A percentile compares a stretch with the other conserved stretches of the same genome.
phyloP scores from a whole-genome alignment of 352 stramenopile species.

The Peronospora farinosa region DNA sequence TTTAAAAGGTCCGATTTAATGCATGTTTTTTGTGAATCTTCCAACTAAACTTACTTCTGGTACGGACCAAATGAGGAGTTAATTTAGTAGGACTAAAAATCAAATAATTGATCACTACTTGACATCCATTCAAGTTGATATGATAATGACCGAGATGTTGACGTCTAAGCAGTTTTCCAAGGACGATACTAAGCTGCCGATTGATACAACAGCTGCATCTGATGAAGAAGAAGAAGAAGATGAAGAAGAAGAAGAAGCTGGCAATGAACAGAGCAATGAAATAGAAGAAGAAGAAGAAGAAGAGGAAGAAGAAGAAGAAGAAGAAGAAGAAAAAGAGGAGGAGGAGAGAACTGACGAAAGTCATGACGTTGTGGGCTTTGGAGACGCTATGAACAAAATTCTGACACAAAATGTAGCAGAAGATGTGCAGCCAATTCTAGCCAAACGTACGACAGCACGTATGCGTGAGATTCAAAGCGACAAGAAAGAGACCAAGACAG shows the following conservation, averaged over 20 bases:
- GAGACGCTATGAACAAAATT: conserved; percentile 84
- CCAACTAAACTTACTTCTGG: no score
- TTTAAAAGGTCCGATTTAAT: no score
- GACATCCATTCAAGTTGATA: conserved; percentile 1
- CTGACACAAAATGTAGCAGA: conserved; percentile 62
- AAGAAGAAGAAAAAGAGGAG: conserved; percentile 23
- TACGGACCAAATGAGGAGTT: no score
- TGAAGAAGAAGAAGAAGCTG: conserved; percentile 6
- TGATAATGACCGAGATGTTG: conserved; percentile 13
- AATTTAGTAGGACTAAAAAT: background rate
- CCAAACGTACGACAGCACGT: conserved; percentile 74
- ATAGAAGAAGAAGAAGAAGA: conserved; percentile 19
- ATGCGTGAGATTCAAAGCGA: conserved; percentile 81
- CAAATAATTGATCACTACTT: conserved; percentile 10
- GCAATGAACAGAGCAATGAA: conserved; percentile 2
- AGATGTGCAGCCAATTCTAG: conserved; percentile 70
- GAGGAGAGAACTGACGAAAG: conserved; percentile 31
- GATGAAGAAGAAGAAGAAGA: background rate
- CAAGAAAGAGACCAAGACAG: conserved; percentile 64
- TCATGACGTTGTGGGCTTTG: conserved; percentile 73
- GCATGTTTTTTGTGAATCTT: no score
- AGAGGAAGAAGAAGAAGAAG: conserved; percentile 22
- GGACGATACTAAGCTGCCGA: conserved; percentile 6
- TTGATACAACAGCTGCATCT: background rate
- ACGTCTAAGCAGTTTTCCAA: conserved; percentile 1